phyloP scores from a whole-genome alignment of 176 grass and related monocot species.

The Rhynchospora pubera region DNA sequence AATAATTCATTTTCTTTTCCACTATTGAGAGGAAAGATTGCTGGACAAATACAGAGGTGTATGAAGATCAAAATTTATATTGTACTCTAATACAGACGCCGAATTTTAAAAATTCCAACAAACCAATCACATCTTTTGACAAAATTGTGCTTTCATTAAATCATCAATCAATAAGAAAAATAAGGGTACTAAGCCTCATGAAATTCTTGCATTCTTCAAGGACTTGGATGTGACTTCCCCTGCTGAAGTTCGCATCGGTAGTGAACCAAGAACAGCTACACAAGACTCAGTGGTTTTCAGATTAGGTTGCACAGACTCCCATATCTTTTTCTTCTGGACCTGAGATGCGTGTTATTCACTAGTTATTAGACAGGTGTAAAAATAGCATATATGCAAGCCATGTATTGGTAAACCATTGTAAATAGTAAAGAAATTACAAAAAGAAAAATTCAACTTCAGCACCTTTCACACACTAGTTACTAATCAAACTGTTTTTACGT shows the following conservation, averaged over 20 bases:
- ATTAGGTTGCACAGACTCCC: conserved; percentile 84
- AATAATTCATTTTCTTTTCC: background rate
- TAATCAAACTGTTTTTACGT: background rate
- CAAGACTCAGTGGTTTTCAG: conserved; percentile 67
- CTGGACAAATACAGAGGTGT: background rate
- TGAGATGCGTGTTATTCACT: conserved; percentile 13
- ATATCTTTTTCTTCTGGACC: conserved; percentile 98
- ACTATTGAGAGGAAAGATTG: background rate
- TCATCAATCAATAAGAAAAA: conserved; percentile 2
- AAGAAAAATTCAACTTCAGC: background rate
- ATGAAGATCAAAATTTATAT: conserved; percentile 11
- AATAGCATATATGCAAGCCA: background rate
- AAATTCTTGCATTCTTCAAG: conserved; percentile 72
- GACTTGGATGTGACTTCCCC: conserved; percentile 61
- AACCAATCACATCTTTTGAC: background rate
- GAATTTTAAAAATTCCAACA: background rate
- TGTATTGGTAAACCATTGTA: background rate
- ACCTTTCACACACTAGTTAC: background rate
- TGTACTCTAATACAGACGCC: background rate
- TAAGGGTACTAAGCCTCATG: conserved; percentile 31
- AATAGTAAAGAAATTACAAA: background rate
- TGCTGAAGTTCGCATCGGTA: conserved; percentile 61
- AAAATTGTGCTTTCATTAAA: background rate
- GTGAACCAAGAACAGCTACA: conserved; percentile 41
- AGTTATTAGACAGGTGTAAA: conserved; percentile 11